A percentile compares a stretch with the other conserved stretches of the same genome.
Evolutionary conservation across 2,329 filamentous ascomycete genomes (phyloP).

Genomic region (Trichoderma hamatum): DNA sequence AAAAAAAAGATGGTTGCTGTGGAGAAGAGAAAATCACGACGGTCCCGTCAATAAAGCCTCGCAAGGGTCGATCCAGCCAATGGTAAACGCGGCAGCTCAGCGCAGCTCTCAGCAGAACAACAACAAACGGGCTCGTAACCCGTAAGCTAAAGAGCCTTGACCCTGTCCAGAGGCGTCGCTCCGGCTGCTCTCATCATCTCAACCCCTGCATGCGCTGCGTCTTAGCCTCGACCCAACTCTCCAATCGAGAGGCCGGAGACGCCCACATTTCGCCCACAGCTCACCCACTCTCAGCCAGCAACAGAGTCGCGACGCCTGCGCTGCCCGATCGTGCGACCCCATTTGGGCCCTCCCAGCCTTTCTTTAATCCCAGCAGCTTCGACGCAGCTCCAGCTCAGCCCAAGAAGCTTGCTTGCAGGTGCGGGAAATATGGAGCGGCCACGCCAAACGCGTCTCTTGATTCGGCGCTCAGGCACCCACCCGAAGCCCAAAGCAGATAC

Average conservation of each 20-base stretch:
- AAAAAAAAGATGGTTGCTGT: slow-evolving; percentile 24
- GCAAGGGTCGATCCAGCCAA: slow-evolving; percentile 12
- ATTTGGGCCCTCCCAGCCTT: slow-evolving; percentile 14
- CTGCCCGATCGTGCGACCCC: slow-evolving; percentile 25
- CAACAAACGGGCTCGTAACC: neutral
- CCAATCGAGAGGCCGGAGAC: slow-evolving; percentile 22
- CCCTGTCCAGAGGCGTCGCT: neutral
- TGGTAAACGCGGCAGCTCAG: slow-evolving; percentile 5
- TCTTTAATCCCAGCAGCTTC: slow-evolving; percentile 13
- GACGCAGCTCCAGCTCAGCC: slow-evolving; percentile 23
- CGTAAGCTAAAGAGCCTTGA: neutral
- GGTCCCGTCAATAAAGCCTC: slow-evolving; percentile 10
- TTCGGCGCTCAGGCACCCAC: slow-evolving; percentile 14
- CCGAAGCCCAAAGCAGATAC: slow-evolving; percentile 17
- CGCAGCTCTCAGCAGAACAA: neutral
- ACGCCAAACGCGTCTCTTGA: slow-evolving; percentile 16
- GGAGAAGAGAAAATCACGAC: slow-evolving; percentile 22
- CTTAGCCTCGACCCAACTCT: slow-evolving; percentile 14
- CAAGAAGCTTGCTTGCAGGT: slow-evolving; percentile 26
- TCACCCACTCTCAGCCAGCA: slow-evolving; percentile 23
- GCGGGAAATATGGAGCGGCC: slow-evolving; percentile 17
- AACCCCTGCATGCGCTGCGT: slow-evolving; percentile 13
- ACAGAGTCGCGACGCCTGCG: slow-evolving; percentile 17
- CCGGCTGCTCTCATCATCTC: slow-evolving; percentile 24
- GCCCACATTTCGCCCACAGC: slow-evolving; percentile 21